Conservation (phyloP, 352 stramenopile species). For the Halophytophthora polymorphica region DNA sequence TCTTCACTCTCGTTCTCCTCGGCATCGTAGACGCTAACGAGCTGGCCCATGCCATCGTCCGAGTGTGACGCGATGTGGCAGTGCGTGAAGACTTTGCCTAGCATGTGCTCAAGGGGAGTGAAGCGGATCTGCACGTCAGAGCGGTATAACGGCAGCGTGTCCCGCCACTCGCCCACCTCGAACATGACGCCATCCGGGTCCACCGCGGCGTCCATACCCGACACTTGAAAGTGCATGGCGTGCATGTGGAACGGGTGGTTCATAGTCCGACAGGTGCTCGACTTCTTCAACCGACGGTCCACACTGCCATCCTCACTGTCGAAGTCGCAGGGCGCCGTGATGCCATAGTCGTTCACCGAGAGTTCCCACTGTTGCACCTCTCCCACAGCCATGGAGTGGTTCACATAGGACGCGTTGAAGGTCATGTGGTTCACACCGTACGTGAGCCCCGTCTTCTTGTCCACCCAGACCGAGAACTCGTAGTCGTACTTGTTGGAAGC, state of each 20-base stretch:
- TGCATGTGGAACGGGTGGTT: conserved; percentile 83
- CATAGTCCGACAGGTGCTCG: conserved; percentile 58
- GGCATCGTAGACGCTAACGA: conserved; percentile 45
- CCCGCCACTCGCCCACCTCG: conserved; percentile 63
- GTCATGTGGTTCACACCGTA: conserved; percentile 69
- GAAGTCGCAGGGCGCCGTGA: conserved; percentile 31
- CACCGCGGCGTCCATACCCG: conserved; percentile 30
- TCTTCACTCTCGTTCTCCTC: conserved; percentile 2
- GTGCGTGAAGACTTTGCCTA: conserved; percentile 62
- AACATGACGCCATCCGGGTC: conserved; percentile 63
- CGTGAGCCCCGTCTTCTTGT: conserved; percentile 27
- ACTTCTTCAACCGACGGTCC: conserved; percentile 13
- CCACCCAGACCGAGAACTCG: conserved; percentile 76
- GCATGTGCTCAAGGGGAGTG: conserved; percentile 57
- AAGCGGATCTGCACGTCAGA: conserved; percentile 65
- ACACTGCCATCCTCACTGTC: conserved; percentile 14
- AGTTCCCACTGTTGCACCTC: conserved; percentile 71
- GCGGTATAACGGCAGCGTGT: conserved; percentile 74
- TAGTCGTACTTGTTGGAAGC: conserved; percentile 56
- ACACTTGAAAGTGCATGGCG: conserved; percentile 70
- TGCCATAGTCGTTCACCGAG: conserved; percentile 52
- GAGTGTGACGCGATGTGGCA: conserved; percentile 75
- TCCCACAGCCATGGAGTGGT: conserved; percentile 68
- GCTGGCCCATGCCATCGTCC: conserved; percentile 72
- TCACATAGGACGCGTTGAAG: conserved; percentile 40